Evolutionary conservation across 192 early-diverging fungal species (phyloP).

Genomic region (Chytriomyces hyalinus): DNA sequence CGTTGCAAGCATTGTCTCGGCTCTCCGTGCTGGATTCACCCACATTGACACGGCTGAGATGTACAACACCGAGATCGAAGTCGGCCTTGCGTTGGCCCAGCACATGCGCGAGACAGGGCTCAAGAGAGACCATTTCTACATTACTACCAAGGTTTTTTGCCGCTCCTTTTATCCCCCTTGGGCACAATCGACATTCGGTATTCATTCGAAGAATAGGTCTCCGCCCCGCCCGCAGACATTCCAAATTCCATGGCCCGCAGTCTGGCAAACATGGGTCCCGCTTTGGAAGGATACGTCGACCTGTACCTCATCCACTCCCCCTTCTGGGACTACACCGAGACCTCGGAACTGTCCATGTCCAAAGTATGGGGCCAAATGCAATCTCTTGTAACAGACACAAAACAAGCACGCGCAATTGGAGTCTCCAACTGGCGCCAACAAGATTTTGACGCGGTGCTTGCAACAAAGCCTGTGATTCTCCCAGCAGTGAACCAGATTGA

Average conservation of each 20-base stretch:
- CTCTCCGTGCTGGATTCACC: constrained; percentile 42
- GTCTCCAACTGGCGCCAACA: constrained; percentile 71
- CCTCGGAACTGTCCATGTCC: constrained; percentile 49
- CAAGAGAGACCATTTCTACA: constrained; percentile 60
- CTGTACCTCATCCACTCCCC: constrained; percentile 85
- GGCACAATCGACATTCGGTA: neutral
- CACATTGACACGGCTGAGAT: constrained; percentile 64
- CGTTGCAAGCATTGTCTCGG: constrained; percentile 25
- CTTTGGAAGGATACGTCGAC: constrained; percentile 69
- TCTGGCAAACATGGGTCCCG: constrained; percentile 68
- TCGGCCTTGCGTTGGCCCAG: constrained; percentile 40
- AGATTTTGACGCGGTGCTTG: constrained; percentile 21
- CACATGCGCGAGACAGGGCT: constrained; percentile 39
- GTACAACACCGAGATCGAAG: constrained; percentile 71
- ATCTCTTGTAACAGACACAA: constrained; percentile 59
- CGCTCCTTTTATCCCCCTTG: constrained; percentile 7
- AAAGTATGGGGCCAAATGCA: constrained; percentile 81
- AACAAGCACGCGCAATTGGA: constrained; percentile 77
- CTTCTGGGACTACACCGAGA: constrained; percentile 35
- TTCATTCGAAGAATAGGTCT: constrained; percentile 1
- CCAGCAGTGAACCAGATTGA: constrained; percentile 41
- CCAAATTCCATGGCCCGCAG: constrained; percentile 22
- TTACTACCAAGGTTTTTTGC: constrained; percentile 44
- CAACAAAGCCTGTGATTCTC: neutral
- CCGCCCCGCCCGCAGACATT: constrained; percentile 15